Conservation (phyloP, 2,329 filamentous ascomycete species). For the Blastomyces gilchristii region DNA sequence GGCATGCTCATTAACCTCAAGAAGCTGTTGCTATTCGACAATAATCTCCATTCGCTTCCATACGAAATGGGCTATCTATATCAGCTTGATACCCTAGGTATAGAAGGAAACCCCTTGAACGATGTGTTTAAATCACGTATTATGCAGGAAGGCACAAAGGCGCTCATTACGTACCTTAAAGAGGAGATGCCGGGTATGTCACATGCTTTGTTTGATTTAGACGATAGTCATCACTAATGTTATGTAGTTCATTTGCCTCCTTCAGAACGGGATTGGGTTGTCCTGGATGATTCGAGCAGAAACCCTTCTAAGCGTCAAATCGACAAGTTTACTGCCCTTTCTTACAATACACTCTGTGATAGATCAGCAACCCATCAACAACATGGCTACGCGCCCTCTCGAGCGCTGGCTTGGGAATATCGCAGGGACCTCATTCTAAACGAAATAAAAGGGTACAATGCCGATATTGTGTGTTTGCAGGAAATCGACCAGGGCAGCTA, state of each 20-base stretch:
- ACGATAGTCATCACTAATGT: slow-evolving; percentile 13
- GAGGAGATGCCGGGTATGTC: slow-evolving; percentile 73
- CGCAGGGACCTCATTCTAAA: slow-evolving; percentile 72
- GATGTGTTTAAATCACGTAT: slow-evolving; percentile 68
- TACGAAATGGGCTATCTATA: slow-evolving; percentile 82
- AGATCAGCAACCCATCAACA: slow-evolving; percentile 75
- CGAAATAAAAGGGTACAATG: slow-evolving; percentile 66
- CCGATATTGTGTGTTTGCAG: slow-evolving; percentile 86
- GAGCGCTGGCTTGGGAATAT: slow-evolving; percentile 76
- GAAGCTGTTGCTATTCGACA: slow-evolving; percentile 79
- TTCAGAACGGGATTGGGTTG: slow-evolving; percentile 62
- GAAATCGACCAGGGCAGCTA: slow-evolving; percentile 89
- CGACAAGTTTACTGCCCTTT: slow-evolving; percentile 71
- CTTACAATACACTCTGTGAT: slow-evolving; percentile 93
- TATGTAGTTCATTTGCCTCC: slow-evolving; percentile 64
- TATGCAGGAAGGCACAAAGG: slow-evolving; percentile 76
- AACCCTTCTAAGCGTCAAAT: slow-evolving; percentile 41
- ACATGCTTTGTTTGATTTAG: slow-evolving; percentile 15
- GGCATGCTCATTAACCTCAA: slow-evolving; percentile 94
- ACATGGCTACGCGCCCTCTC: slow-evolving; percentile 83
- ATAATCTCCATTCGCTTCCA: slow-evolving; percentile 71
- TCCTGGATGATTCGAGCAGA: slow-evolving; percentile 49
- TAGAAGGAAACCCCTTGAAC: slow-evolving; percentile 82
- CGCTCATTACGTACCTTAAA: slow-evolving; percentile 69
- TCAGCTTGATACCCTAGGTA: slow-evolving; percentile 76